Conservation (phyloP, 495 filamentous ascomycete species). For the Neurospora sp. region DNA sequence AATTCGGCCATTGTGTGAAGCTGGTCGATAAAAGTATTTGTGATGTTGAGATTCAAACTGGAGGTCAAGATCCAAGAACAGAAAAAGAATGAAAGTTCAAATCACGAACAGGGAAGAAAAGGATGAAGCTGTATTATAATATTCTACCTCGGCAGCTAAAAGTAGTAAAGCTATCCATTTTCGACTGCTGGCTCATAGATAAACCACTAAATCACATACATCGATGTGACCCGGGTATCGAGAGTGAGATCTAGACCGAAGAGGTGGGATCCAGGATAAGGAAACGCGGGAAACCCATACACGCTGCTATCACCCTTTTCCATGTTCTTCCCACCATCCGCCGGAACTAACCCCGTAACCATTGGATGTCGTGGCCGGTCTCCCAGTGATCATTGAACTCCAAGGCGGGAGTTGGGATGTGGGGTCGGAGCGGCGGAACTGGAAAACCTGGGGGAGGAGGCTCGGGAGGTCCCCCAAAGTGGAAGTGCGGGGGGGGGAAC, state of each 20-base stretch:
- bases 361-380: background rate
- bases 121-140: background rate
- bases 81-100: background rate
- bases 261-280: background rate
- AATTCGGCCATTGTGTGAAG: constrained; percentile 27
- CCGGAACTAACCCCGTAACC: background rate
- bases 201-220: background rate
- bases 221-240: background rate
- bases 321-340: background rate
- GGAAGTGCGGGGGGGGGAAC: background rate
- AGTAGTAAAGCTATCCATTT: background rate
- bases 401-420: background rate
- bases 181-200: background rate
- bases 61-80: background rate
- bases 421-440: background rate
- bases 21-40: background rate
- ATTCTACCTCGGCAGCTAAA: background rate
- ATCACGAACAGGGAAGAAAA: background rate
- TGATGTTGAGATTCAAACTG: background rate
- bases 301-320: background rate
- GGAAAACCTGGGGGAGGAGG: background rate
- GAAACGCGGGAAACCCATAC: background rate
- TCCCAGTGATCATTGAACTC: background rate
- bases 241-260: background rate
- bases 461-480: background rate